Conservation (phyloP, 352 stramenopile species). For the Globisporangium yorkense region DNA sequence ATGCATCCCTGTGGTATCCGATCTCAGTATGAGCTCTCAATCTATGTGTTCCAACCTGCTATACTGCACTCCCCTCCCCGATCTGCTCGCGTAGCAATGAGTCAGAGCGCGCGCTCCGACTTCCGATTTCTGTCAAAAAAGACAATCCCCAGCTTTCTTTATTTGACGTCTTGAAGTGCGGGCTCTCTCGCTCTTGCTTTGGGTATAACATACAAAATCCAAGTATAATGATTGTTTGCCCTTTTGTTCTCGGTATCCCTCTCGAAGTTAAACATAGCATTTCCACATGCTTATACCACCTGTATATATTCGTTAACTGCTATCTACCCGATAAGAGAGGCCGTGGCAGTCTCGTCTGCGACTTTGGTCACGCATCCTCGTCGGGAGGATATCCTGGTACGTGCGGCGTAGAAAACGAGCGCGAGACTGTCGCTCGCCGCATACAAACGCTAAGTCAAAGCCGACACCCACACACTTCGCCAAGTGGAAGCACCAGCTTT, state of each 20-base stretch:
- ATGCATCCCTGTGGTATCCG: no score
- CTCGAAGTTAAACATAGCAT: neutral
- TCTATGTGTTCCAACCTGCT: no score
- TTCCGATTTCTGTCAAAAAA: no score
- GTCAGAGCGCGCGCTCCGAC: no score
- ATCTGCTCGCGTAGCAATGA: no score
- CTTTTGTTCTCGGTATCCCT: neutral
- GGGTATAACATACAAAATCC: neutral
- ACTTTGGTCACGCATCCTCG: neutral
- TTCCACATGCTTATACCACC: no score
- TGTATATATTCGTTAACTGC: neutral
- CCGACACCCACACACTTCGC: neutral
- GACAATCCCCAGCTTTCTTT: no score
- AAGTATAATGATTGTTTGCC: neutral
- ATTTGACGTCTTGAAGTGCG: no score
- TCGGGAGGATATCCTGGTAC: neutral
- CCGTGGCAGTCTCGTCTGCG: no score
- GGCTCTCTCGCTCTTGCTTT: neutral
- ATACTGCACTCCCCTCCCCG: no score
- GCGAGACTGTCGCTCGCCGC: neutral
- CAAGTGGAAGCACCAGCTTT: neutral
- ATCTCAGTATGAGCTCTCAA: no score
- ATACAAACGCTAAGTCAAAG: neutral
- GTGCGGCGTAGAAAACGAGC: neutral
- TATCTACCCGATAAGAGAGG: neutral